phyloP scores from a whole-genome alignment of 176 grass and related monocot genomes.

The Poa pratensis region DNA sequence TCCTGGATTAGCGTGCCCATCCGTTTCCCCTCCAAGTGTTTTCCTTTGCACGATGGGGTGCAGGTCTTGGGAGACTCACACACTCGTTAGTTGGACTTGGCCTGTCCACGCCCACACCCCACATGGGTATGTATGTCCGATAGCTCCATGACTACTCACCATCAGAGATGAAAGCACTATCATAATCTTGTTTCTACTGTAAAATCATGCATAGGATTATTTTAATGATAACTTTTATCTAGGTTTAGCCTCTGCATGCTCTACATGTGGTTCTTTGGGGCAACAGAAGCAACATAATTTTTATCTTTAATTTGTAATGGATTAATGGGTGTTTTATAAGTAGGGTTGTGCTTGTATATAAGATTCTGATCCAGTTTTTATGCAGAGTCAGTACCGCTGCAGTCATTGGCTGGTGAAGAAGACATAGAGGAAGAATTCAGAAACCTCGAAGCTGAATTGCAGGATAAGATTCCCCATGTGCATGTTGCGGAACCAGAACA shows the following conservation, averaged over 20 bases:
- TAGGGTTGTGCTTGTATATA: constrained; percentile 25
- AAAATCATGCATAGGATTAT: constrained; percentile 16
- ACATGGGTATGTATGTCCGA: neutral
- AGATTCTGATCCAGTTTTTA: constrained; percentile 31
- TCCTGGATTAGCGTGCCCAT: neutral
- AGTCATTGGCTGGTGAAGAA: constrained; percentile 53
- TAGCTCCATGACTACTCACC: neutral
- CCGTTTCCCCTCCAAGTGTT: neutral
- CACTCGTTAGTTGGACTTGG: neutral
- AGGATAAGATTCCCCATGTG: constrained; percentile 39
- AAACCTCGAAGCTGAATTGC: constrained; percentile 74
- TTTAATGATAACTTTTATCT: constrained; percentile 10
- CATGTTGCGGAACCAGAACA: constrained; percentile 50
- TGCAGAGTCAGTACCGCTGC: constrained; percentile 63
- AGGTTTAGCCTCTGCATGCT: neutral
- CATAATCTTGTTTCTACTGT: constrained; percentile 1
- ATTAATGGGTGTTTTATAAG: constrained; percentile 20
- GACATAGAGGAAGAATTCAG: constrained; percentile 82
- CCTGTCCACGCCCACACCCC: neutral
- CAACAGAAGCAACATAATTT: neutral
- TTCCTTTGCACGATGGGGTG: neutral
- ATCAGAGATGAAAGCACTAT: neutral
- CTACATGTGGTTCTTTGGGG: neutral
- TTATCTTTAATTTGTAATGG: constrained; percentile 7
- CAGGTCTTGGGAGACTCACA: neutral